These are phyloP conservation scores for Aechmea fasciata DNA, from an alignment of 176 grass and related monocot genomes.

Conservation along the genomic window DNA sequence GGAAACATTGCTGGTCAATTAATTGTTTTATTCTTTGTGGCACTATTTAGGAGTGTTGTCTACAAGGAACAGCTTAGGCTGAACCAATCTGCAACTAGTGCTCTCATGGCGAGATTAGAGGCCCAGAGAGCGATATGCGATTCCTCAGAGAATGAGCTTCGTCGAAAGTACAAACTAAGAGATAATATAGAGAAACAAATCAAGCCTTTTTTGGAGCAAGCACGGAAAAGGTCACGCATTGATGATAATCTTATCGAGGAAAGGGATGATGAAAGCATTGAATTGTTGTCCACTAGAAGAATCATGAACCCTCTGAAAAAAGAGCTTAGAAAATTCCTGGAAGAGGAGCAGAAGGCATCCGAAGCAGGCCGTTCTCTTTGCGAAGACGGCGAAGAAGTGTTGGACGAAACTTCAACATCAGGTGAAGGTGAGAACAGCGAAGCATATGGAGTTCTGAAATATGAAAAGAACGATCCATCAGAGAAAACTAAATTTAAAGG, in stretches of 20 bases:
- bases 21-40: neutral
- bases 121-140: conserved; percentile 79
- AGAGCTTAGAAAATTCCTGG: conserved; percentile 70
- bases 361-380: conserved; percentile 28
- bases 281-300: conserved; percentile 32
- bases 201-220: conserved; percentile 42
- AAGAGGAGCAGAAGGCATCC: conserved; percentile 62
- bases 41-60: conserved; percentile 62
- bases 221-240: conserved; percentile 70
- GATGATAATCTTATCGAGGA: conserved; percentile 43
- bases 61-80: conserved; percentile 92
- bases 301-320: conserved; percentile 43
- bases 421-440: conserved; percentile 17
- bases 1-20: neutral
- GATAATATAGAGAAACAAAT: conserved; percentile 73
- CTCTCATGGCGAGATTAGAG: conserved; percentile 90
- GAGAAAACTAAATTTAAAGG: neutral
- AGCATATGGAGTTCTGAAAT: conserved; percentile 24
- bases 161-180: conserved; percentile 65
- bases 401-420: conserved; percentile 18
- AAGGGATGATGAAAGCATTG: conserved; percentile 29
- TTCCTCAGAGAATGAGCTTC: conserved; percentile 76
- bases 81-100: conserved; percentile 65
- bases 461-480: conserved; percentile 13
- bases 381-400: conserved; percentile 16